These are phyloP conservation scores for Bryopsis sp. DNA, from an alignment of 139 green algal species.

Conservation along the genomic window DNA sequence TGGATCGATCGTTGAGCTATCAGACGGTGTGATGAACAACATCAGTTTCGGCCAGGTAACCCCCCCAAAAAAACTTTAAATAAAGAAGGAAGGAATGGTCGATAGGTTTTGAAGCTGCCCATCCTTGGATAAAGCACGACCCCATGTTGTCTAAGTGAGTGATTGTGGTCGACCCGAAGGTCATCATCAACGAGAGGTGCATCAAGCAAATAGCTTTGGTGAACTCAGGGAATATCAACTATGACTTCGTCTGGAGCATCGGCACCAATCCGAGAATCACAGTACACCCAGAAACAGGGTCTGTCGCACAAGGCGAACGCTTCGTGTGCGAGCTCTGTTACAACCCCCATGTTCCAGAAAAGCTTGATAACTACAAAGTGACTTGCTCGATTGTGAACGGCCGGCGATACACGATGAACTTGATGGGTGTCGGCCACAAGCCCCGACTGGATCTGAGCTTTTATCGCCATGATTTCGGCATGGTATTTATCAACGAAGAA, in stretches of 20 bases:
- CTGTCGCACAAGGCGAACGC: conserved; percentile 48
- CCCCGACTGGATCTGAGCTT: conserved; percentile 59
- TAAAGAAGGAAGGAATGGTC: too few relatives aligned
- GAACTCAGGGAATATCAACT: conserved; percentile 53
- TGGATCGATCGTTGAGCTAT: conserved; percentile 35
- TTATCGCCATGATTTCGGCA: conserved; percentile 57
- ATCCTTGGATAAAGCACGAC: not conserved
- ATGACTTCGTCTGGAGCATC: conserved; percentile 58
- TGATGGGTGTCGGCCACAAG: conserved; percentile 54
- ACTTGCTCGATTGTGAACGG: conserved; percentile 45
- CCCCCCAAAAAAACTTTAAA: too few relatives aligned
- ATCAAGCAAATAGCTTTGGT: conserved; percentile 44
- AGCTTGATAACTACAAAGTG: conserved; percentile 41
- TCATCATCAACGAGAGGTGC: conserved; percentile 60
- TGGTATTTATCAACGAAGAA: conserved; percentile 38
- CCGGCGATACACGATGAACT: conserved; percentile 39
- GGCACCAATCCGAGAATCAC: conserved; percentile 39
- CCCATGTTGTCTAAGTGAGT: too few relatives aligned
- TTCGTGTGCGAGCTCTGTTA: conserved; percentile 53
- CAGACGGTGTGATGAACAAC: conserved; percentile 32
- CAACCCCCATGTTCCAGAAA: conserved; percentile 41
- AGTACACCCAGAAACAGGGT: conserved; percentile 47
- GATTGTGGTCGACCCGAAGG: too few relatives aligned
- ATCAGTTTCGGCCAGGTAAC: conserved; percentile 73
- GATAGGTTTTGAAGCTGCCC: not conserved